Conservation (phyloP, 768 basidiomycete species). For the Lepiota brunneoincarnata region DNA sequence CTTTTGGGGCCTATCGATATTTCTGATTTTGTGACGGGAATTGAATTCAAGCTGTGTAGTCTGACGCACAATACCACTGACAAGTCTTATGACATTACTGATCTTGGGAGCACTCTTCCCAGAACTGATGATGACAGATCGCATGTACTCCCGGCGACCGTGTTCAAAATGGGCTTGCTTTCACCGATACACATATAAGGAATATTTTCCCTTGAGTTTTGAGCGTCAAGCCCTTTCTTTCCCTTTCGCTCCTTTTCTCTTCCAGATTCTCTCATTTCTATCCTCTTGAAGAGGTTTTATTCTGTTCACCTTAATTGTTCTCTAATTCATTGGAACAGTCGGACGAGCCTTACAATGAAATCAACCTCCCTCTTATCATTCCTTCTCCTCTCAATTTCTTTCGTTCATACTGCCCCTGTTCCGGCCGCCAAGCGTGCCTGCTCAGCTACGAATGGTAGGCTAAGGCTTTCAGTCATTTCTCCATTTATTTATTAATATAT, state of each 20-base stretch:
- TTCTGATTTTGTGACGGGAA: too few relatives aligned
- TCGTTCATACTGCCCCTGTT: background rate
- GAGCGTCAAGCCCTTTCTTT: background rate
- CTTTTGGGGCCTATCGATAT: too few relatives aligned
- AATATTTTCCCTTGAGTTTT: too few relatives aligned
- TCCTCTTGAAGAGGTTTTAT: slow-evolving; percentile 16
- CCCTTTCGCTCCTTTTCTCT: background rate
- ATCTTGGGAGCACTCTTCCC: too few relatives aligned
- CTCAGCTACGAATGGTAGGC: background rate
- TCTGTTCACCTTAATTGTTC: background rate
- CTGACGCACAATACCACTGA: too few relatives aligned
- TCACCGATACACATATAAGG: background rate
- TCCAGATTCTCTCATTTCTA: background rate
- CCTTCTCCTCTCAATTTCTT: slow-evolving; percentile 5
- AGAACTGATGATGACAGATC: too few relatives aligned
- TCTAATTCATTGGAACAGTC: background rate
- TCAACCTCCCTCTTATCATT: background rate
- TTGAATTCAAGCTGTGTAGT: too few relatives aligned
- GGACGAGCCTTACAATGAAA: background rate
- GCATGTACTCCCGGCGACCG: too few relatives aligned
- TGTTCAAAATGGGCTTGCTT: too few relatives aligned
- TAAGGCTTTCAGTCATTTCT: background rate
- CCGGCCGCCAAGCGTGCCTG: background rate
- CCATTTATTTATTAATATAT: background rate
- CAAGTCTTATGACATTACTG: too few relatives aligned